phyloP scores from a whole-genome alignment of 1,284 basidiomycete genomes.

The Tylopilus sp. region DNA sequence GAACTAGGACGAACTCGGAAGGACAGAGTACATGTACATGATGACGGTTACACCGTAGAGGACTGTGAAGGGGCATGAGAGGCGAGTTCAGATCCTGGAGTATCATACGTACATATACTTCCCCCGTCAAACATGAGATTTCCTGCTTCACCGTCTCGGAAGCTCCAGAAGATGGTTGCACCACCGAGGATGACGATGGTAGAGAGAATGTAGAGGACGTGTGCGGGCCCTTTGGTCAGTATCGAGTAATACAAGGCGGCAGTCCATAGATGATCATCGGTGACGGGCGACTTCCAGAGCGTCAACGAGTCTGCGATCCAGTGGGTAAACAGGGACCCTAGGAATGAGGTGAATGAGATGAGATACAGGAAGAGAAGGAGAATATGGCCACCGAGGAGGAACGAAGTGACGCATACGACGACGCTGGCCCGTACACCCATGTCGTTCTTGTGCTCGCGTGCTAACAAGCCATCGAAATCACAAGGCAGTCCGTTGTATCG shows the following conservation, averaged over 20 bases:
- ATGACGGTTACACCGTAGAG: conserved; percentile 62
- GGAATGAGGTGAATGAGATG: conserved; percentile 2
- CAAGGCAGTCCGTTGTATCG: conserved; percentile 9
- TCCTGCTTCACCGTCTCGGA: conserved; percentile 67
- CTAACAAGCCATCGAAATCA: conserved; percentile 17
- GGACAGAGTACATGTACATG: conserved; percentile 66
- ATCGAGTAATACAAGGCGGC: conserved; percentile 75
- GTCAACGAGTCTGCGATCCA: conserved; percentile 84
- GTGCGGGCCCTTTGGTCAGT: conserved; percentile 57
- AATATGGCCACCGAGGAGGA: conserved; percentile 60
- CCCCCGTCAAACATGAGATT: conserved; percentile 86
- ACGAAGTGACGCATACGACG: conserved; percentile 69
- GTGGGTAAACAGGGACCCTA: conserved; percentile 75
- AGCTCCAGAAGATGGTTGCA: conserved; percentile 66
- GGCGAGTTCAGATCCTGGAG: background rate
- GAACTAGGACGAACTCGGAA: conserved; percentile 57
- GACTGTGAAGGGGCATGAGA: conserved; percentile 43
- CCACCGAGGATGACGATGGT: conserved; percentile 55
- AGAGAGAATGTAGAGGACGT: conserved; percentile 51
- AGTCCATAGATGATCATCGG: conserved; percentile 72
- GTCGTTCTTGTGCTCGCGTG: conserved; percentile 14
- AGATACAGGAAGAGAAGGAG: background rate
- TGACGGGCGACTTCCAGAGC: conserved; percentile 76
- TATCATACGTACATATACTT: conserved; percentile 60
- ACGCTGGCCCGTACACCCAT: conserved; percentile 67